phyloP scores from a whole-genome alignment of 345 rosid species.

The Eucalyptus albens region DNA sequence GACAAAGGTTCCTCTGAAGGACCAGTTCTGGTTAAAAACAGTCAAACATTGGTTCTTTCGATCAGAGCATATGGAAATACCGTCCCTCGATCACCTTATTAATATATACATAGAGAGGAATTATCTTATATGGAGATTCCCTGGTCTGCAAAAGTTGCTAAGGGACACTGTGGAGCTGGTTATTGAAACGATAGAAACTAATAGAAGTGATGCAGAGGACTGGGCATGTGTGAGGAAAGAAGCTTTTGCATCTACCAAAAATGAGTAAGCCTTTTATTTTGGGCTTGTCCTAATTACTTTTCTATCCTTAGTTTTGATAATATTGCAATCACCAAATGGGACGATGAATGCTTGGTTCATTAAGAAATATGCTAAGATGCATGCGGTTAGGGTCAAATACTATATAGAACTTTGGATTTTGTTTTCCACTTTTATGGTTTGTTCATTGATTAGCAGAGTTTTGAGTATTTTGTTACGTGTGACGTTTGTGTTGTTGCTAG shows the following conservation, averaged over 20 bases:
- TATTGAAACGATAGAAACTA: constrained; percentile 39
- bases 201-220: constrained; percentile 48
- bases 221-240: constrained; percentile 74
- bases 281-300: neutral
- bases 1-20: constrained; percentile 76
- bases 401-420: neutral
- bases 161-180: constrained; percentile 37
- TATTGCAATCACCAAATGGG: neutral
- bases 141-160: constrained; percentile 70
- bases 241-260: constrained; percentile 67
- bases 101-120: constrained; percentile 72
- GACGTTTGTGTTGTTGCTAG: neutral
- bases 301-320: neutral
- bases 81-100: constrained; percentile 68
- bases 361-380: neutral
- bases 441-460: neutral
- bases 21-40: constrained; percentile 58
- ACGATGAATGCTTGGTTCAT: neutral
- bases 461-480: neutral
- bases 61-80: constrained; percentile 51
- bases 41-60: constrained; percentile 44
- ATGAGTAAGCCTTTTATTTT: constrained; percentile 44
- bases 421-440: neutral
- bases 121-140: constrained; percentile 83
- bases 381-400: neutral